These are phyloP conservation scores for Nemania bipapillata DNA, from an alignment of 2,329 filamentous ascomycete species.

Conservation along the genomic window DNA sequence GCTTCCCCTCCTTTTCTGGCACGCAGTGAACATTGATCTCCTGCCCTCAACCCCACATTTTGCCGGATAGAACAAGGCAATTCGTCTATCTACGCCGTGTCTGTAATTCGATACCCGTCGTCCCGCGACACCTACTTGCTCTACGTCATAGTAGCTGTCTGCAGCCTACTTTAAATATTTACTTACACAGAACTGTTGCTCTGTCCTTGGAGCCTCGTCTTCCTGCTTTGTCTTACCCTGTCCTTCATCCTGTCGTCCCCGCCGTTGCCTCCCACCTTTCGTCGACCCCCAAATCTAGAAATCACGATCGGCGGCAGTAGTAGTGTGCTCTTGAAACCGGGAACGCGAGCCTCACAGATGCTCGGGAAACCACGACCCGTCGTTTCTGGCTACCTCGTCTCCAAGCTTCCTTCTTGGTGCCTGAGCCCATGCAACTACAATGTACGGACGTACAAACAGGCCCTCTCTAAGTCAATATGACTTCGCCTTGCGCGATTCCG, in stretches of 20 bases:
- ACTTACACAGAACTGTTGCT: background rate
- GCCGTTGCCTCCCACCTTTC: background rate
- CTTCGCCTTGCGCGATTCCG: slow-evolving; percentile 42
- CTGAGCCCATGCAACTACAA: slow-evolving; percentile 36
- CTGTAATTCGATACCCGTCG: slow-evolving; percentile 8
- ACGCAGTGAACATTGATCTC: slow-evolving; percentile 20
- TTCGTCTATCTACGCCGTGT: background rate
- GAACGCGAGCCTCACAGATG: slow-evolving; percentile 29
- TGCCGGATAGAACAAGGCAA: slow-evolving; percentile 9
- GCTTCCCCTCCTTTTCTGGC: slow-evolving; percentile 7
- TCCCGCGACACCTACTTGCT: slow-evolving; percentile 6
- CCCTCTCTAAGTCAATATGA: slow-evolving; percentile 48
- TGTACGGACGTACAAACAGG: slow-evolving; percentile 45
- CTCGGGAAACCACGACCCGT: slow-evolving; percentile 25
- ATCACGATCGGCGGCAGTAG: slow-evolving; percentile 1
- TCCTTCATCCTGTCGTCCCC: background rate
- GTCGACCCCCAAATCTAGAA: slow-evolving; percentile 2
- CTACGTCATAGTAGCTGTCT: slow-evolving; percentile 26
- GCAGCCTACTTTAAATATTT: background rate
- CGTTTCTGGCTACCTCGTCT: slow-evolving; percentile 34
- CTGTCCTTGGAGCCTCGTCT: slow-evolving; percentile 12
- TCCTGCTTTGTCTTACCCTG: background rate
- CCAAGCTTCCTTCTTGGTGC: slow-evolving; percentile 25
- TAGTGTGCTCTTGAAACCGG: slow-evolving; percentile 3
- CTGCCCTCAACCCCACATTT: slow-evolving; percentile 7